Evolutionary conservation across 495 filamentous ascomycete genomes (phyloP).

Genomic region (Hypoxylon trugodes): DNA sequence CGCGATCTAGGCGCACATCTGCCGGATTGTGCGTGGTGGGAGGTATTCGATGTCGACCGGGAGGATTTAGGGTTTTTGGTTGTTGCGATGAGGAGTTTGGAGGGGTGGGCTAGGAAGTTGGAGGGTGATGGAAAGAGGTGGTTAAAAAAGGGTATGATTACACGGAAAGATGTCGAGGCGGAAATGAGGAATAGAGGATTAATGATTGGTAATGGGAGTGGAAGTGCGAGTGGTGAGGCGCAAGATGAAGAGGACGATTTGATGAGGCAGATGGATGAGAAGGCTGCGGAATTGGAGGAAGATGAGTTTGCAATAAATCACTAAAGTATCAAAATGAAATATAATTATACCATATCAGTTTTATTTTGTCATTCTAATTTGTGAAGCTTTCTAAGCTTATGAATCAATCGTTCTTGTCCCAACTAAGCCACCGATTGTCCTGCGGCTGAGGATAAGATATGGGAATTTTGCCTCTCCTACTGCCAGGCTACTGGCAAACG

Average conservation of each 20-base stretch:
- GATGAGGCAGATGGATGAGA: constrained; percentile 64
- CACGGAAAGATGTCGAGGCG: constrained; percentile 48
- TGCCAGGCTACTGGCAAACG: too few species aligned
- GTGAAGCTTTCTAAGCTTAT: too few species aligned
- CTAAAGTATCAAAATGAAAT: too few species aligned
- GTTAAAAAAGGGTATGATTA: constrained; percentile 50
- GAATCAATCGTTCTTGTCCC: too few species aligned
- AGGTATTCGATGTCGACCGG: constrained; percentile 96
- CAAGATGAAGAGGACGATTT: constrained; percentile 68
- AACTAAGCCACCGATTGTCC: too few species aligned
- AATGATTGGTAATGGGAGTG: constrained; percentile 40
- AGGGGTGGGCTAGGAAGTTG: constrained; percentile 69
- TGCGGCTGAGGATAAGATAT: too few species aligned
- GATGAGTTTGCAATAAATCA: too few species aligned
- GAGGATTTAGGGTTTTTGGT: constrained; percentile 96
- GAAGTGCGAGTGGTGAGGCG: constrained; percentile 51
- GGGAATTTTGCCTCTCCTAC: too few species aligned
- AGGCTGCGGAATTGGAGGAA: constrained; percentile 53
- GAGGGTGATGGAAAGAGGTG: constrained; percentile 48
- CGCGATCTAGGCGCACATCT: constrained; percentile 79
- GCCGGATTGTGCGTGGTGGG: constrained; percentile 91
- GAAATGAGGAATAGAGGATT: constrained; percentile 57
- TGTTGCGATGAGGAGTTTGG: constrained; percentile 82
- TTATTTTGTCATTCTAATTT: too few species aligned
- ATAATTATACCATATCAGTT: too few species aligned